Percentiles rank a stretch among this genome's conserved stretches.
phyloP scores from a whole-genome alignment of 345 rosid species.

The Syzygium jambos region DNA sequence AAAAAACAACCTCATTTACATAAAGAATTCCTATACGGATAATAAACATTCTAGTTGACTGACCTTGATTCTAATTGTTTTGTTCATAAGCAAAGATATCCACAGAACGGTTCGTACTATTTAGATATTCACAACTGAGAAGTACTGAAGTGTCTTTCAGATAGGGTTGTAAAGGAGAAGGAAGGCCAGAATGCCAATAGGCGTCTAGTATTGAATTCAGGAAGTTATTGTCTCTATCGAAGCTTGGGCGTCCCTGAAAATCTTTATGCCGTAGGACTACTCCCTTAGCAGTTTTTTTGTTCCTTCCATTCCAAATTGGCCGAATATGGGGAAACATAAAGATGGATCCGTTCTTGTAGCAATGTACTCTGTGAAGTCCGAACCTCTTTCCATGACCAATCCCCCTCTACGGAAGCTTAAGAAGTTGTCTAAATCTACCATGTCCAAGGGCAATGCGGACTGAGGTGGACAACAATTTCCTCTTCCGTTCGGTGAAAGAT shows the following conservation, averaged over 20 bases:
- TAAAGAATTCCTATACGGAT: neutral
- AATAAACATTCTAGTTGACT: neutral
- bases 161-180: neutral
- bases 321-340: neutral
- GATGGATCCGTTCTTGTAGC: neutral
- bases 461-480: neutral
- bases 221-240: neutral
- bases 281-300: neutral
- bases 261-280: neutral
- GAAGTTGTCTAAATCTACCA: neutral
- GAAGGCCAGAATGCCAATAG: neutral
- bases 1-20: neutral
- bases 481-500: neutral
- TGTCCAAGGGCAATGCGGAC: neutral
- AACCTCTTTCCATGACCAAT: neutral
- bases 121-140: neutral
- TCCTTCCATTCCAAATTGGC: neutral
- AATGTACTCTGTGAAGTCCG: neutral
- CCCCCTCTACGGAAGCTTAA: neutral
- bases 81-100: neutral
- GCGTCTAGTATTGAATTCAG: neutral
- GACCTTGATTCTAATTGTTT: neutral
- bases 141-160: neutral
- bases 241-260: neutral
- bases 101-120: neutral